A percentile compares a stretch with the other conserved stretches of the same genome.
phyloP scores from a whole-genome alignment of 805 yeast genomes.

The Myxozyma neglecta region DNA sequence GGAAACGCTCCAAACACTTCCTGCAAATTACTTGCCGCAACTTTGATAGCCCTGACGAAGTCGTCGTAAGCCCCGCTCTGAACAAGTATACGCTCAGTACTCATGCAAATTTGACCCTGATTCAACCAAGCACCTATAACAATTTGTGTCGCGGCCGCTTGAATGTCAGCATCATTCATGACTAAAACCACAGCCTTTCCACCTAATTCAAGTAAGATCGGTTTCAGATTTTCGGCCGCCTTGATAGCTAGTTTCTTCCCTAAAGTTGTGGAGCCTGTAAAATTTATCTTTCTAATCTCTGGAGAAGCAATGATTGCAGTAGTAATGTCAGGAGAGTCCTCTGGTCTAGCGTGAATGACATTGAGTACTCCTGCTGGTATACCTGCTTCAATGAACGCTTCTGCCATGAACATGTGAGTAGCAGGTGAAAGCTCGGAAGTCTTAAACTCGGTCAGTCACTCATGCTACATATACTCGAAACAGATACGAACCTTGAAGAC shows the following conservation, averaged over 20 bases:
- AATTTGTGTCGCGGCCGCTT: conserved; percentile 63
- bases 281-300: conserved; percentile 73
- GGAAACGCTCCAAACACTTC: conserved; percentile 68
- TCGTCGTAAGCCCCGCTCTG: conserved; percentile 71
- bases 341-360: conserved; percentile 45
- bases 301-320: conserved; percentile 73
- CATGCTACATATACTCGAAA: not conserved
- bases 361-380: conserved; percentile 80
- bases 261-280: conserved; percentile 82
- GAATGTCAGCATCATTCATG: conserved; percentile 68
- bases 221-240: conserved; percentile 71
- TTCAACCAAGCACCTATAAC: conserved; percentile 79
- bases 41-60: conserved; percentile 53
- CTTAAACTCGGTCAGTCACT: not conserved
- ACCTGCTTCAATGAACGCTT: conserved; percentile 69
- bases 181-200: conserved; percentile 84
- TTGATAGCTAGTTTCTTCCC: conserved; percentile 70
- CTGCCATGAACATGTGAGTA: conserved; percentile 66
- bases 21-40: conserved; percentile 79
- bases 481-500: conserved; percentile 52
- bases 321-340: conserved; percentile 54
- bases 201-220: conserved; percentile 80
- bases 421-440: conserved; percentile 80
- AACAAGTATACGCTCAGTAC: conserved; percentile 84
- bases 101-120: conserved; percentile 92